These are phyloP conservation scores for Xylaria polymorpha DNA, from an alignment of 2,329 filamentous ascomycete species.

Conservation along the genomic window DNA sequence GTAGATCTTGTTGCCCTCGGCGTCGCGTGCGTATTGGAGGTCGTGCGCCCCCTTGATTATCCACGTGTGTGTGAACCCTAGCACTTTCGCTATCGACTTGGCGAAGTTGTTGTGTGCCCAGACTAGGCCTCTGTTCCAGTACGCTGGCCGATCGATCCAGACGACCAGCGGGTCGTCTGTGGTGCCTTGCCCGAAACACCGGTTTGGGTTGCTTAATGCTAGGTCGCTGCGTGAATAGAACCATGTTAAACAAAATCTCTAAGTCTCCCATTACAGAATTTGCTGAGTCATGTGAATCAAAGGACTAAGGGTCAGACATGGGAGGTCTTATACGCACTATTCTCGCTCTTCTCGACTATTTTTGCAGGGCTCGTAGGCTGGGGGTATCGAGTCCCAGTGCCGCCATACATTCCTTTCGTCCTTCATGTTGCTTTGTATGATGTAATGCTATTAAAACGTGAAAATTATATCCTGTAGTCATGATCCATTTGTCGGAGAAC, in stretches of 20 bases:
- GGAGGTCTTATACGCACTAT: not conserved
- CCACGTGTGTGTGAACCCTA: constrained; percentile 34
- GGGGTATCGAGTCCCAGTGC: constrained; percentile 23
- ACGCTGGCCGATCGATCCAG: constrained; percentile 20
- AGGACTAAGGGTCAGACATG: no score
- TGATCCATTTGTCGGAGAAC: not conserved
- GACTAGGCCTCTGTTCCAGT: constrained; percentile 13
- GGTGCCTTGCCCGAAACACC: constrained; percentile 29
- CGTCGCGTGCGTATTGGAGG: constrained; percentile 20
- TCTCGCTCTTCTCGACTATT: constrained; percentile 26
- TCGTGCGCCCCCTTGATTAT: constrained; percentile 25
- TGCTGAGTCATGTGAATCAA: no score
- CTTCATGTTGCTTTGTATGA: constrained; percentile 14
- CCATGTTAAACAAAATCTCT: no score
- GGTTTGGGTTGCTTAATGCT: constrained; percentile 30
- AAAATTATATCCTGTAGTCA: not conserved
- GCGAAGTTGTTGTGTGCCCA: constrained; percentile 39
- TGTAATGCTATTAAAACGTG: not conserved
- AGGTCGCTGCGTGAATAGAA: constrained; percentile 3
- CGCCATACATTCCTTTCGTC: constrained; percentile 15
- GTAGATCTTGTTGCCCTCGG: constrained; percentile 7
- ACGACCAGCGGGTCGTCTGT: constrained; percentile 31
- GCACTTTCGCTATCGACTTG: constrained; percentile 35
- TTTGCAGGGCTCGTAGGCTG: constrained; percentile 30
- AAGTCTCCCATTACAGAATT: no score